A percentile compares a stretch with the other conserved stretches of the same genome.
phyloP scores from a whole-genome alignment of 495 filamentous ascomycete species.

The Xylaria flabelliformis region DNA sequence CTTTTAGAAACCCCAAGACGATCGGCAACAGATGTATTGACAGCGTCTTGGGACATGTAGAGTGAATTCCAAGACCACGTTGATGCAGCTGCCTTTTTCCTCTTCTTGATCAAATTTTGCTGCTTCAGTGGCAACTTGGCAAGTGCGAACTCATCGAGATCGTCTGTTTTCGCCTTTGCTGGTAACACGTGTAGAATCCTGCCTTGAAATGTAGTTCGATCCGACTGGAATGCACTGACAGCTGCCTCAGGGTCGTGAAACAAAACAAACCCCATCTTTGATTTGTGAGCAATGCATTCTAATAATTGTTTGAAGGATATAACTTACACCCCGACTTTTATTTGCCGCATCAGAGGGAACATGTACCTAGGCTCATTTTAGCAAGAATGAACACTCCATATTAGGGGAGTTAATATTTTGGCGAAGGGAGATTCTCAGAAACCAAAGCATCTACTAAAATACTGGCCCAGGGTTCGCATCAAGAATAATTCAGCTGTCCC shows the following conservation, averaged over 20 bases:
- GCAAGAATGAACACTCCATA: constrained; percentile 35
- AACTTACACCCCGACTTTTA: constrained; percentile 37
- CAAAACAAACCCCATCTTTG: constrained; percentile 75
- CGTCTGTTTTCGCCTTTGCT: constrained; percentile 77
- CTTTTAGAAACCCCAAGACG: constrained; percentile 87
- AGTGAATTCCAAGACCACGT: constrained; percentile 97
- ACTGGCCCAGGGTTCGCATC: constrained; percentile 64
- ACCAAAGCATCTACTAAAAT: constrained; percentile 71
- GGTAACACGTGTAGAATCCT: constrained; percentile 89
- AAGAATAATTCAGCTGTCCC: constrained; percentile 94
- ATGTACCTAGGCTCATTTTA: constrained; percentile 43
- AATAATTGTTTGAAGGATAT: not conserved
- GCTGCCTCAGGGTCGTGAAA: constrained; percentile 73
- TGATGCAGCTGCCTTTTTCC: constrained; percentile 73
- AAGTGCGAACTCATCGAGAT: constrained; percentile 83
- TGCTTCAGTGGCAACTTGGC: constrained; percentile 93
- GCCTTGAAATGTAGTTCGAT: constrained; percentile 87
- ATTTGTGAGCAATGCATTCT: constrained; percentile 19
- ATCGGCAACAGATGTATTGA: constrained; percentile 87
- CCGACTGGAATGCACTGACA: constrained; percentile 74
- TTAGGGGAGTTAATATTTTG: constrained; percentile 34
- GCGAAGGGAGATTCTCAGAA: constrained; percentile 50
- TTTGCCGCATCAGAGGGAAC: constrained; percentile 37
- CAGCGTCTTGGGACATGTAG: constrained; percentile 97
- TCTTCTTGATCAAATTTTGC: constrained; percentile 86